phyloP scores from a whole-genome alignment of 73 alveolate species.

The Paramecium sonneborni region DNA sequence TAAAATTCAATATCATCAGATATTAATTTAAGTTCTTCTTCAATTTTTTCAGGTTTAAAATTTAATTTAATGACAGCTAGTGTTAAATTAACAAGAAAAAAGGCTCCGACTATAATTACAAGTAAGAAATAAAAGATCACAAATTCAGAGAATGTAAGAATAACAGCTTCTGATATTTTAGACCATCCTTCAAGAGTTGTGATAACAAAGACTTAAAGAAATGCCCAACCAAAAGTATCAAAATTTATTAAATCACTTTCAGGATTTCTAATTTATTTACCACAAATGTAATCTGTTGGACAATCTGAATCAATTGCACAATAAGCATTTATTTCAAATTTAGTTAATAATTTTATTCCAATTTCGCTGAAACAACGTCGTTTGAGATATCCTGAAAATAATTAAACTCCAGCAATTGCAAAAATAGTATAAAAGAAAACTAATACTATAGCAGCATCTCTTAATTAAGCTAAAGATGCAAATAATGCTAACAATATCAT shows the following conservation, averaged over 20 bases:
- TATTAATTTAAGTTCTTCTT: neutral
- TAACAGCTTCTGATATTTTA: conserved; percentile 72
- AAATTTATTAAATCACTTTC: conserved; percentile 79
- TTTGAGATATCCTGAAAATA: conserved; percentile 80
- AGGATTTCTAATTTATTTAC: conserved; percentile 82
- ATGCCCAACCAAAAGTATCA: conserved; percentile 83
- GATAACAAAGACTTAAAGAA: conserved; percentile 81
- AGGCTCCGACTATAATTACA: conserved; percentile 84
- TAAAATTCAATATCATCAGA: neutral
- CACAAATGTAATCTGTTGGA: conserved; percentile 82
- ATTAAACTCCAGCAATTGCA: conserved; percentile 89
- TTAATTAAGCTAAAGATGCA: conserved; percentile 79
- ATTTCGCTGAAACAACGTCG: conserved; percentile 78
- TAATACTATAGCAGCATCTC: conserved; percentile 80
- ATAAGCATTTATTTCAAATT: conserved; percentile 69
- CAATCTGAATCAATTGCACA: conserved; percentile 73
- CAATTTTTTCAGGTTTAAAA: conserved; percentile 60
- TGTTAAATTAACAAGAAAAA: conserved; percentile 85
- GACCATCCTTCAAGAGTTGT: conserved; percentile 96
- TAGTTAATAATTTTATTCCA: conserved; percentile 73
- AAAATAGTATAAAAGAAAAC: conserved; percentile 84
- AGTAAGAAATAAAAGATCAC: conserved; percentile 78
- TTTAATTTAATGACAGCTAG: conserved; percentile 89
- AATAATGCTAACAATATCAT: conserved; percentile 80
- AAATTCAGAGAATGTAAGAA: conserved; percentile 73